These are phyloP conservation scores for Boletus bicolor DNA, from an alignment of 768 basidiomycete genomes.

Conservation along the genomic window DNA sequence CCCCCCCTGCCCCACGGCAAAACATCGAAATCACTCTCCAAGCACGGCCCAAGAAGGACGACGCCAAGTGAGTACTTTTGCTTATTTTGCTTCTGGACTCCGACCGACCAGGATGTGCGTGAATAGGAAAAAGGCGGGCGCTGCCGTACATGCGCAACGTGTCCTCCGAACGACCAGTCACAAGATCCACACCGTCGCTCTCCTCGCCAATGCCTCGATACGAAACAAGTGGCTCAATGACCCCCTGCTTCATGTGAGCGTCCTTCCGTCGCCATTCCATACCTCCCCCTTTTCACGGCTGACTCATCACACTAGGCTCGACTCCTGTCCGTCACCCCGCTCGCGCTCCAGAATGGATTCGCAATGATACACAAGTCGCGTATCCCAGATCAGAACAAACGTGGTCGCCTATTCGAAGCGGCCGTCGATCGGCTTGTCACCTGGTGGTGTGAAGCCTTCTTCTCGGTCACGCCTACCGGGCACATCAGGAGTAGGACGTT, in stretches of 20 bases:
- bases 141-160: constrained; percentile 61
- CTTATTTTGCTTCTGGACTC: background rate
- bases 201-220: constrained; percentile 68
- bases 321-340: constrained; percentile 81
- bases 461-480: constrained; percentile 57
- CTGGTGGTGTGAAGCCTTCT: constrained; percentile 84
- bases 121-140: constrained; percentile 39
- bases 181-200: constrained; percentile 83
- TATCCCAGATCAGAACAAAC: constrained; percentile 73
- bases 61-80: constrained; percentile 44
- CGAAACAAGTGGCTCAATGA: constrained; percentile 89
- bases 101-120: constrained; percentile 29
- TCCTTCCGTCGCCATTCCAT: background rate
- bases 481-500: constrained; percentile 76
- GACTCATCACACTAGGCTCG: constrained; percentile 58
- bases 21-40: constrained; percentile 74
- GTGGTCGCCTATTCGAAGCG: constrained; percentile 85
- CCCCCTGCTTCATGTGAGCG: constrained; percentile 71
- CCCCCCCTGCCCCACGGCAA: constrained; percentile 36
- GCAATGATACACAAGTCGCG: constrained; percentile 75
- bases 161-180: constrained; percentile 75
- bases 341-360: constrained; percentile 78
- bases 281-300: background rate
- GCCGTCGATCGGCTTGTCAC: constrained; percentile 68
- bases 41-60: constrained; percentile 37